Percentiles rank a stretch among this genome's conserved stretches.
These are phyloP conservation scores for Ilex paraguariensis DNA, from an alignment of 305 asterid species.

Conservation along the genomic window DNA sequence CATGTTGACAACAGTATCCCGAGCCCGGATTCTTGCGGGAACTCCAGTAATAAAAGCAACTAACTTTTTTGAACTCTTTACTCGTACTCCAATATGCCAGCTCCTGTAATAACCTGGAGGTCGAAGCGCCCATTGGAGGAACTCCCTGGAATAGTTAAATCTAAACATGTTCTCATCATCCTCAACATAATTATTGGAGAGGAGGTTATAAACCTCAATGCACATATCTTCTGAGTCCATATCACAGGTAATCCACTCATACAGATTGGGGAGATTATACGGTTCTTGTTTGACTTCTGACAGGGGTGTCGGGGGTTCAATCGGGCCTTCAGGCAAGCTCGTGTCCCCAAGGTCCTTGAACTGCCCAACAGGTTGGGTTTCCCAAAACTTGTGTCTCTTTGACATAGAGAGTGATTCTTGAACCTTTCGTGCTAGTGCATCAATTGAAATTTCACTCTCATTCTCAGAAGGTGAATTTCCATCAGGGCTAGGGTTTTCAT, in stretches of 20 bases:
- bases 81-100: slow-evolving; percentile 76
- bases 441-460: slow-evolving; percentile 35
- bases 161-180: slow-evolving; percentile 72
- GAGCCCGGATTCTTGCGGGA: slow-evolving; percentile 61
- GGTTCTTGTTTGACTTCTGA: slow-evolving; percentile 73
- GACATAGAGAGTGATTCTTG: slow-evolving; percentile 56
- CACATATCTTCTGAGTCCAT: slow-evolving; percentile 55
- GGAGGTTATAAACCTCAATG: slow-evolving; percentile 49
- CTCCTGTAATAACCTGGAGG: slow-evolving; percentile 57
- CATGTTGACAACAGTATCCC: slow-evolving; percentile 45
- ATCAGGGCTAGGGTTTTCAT: slow-evolving; percentile 21
- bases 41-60: slow-evolving; percentile 68
- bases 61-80: slow-evolving; percentile 52
- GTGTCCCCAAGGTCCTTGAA: slow-evolving; percentile 68
- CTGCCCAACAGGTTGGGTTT: slow-evolving; percentile 73
- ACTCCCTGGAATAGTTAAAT: slow-evolving; percentile 68
- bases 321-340: slow-evolving; percentile 65
- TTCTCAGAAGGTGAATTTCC: slow-evolving; percentile 24
- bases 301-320: slow-evolving; percentile 47
- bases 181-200: slow-evolving; percentile 59
- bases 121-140: slow-evolving; percentile 73
- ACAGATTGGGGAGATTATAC: slow-evolving; percentile 59
- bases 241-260: slow-evolving; percentile 70
- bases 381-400: slow-evolving; percentile 67
- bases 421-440: slow-evolving; percentile 42